phyloP scores from a whole-genome alignment of 2,329 filamentous ascomycete genomes.

The Xylariaceae sp. region DNA sequence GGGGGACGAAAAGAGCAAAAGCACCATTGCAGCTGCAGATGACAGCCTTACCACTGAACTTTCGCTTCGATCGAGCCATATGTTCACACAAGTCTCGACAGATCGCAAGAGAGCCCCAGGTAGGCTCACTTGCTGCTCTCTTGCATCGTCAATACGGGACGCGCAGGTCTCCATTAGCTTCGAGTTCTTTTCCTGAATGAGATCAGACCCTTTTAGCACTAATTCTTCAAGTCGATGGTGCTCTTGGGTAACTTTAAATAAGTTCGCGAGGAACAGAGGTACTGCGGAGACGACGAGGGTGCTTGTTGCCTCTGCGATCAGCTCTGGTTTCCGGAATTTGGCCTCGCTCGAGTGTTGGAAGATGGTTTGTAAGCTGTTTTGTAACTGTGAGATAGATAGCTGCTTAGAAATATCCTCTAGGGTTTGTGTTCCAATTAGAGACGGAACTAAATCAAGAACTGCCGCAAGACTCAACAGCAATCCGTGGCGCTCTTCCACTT shows the following conservation, averaged over 20 bases:
- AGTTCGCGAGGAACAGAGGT: constrained; percentile 42
- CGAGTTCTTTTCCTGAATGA: constrained; percentile 16
- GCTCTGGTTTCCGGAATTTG: constrained; percentile 56
- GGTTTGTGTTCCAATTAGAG: constrained; percentile 19
- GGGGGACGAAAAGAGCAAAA: constrained; percentile 43
- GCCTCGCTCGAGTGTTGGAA: constrained; percentile 39
- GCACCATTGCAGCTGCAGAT: constrained; percentile 47
- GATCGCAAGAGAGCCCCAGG: constrained; percentile 21
- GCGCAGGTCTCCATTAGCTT: constrained; percentile 6
- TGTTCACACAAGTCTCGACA: constrained; percentile 34
- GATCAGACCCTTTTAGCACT: constrained; percentile 27
- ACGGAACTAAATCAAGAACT: constrained; percentile 47
- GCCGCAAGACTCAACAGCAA: constrained; percentile 59
- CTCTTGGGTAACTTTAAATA: constrained; percentile 16
- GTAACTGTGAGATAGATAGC: constrained; percentile 19
- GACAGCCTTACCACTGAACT: constrained; percentile 45
- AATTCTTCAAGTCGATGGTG: constrained; percentile 6
- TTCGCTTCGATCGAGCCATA: constrained; percentile 50
- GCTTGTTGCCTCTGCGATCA: constrained; percentile 59
- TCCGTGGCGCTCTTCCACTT: constrained; percentile 68
- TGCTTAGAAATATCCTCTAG: constrained; percentile 2
- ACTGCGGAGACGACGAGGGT: constrained; percentile 52
- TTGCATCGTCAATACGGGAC: constrained; percentile 14
- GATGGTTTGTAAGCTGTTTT: constrained; percentile 32
- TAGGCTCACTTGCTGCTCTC: constrained; percentile 7